These are phyloP conservation scores for Gnaphalium uliginosum DNA, from an alignment of 129 eudicot genomes.

Conservation along the genomic window DNA sequence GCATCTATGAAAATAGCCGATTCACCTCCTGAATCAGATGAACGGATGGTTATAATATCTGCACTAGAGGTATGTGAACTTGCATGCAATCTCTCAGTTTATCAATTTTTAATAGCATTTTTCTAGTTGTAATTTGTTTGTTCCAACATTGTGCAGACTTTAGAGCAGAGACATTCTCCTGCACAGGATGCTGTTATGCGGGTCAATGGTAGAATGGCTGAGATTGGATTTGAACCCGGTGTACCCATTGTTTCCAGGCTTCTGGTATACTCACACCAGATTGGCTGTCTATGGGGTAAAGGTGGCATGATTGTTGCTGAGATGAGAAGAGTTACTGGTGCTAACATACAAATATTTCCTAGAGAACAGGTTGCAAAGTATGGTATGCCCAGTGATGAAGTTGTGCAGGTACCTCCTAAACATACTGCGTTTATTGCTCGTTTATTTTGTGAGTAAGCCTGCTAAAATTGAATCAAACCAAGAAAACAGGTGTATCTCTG, in stretches of 20 bases:
- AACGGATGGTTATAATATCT: conserved; percentile 53
- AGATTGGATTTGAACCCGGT: conserved; percentile 61
- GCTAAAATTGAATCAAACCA: too few species aligned
- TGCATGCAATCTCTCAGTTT: conserved; percentile 10
- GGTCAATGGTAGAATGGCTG: conserved; percentile 56
- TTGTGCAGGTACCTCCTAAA: conserved; percentile 50
- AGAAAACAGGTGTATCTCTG: not conserved
- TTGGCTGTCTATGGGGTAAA: conserved; percentile 63
- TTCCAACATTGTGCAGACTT: conserved; percentile 35
- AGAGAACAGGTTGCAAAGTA: conserved; percentile 50
- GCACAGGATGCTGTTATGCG: conserved; percentile 65
- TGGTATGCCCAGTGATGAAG: conserved; percentile 53
- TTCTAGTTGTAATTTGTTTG: not conserved
- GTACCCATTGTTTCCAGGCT: conserved; percentile 58
- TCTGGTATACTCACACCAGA: conserved; percentile 60
- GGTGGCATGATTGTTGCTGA: conserved; percentile 54
- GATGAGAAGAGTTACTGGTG: conserved; percentile 61
- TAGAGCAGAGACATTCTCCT: conserved; percentile 58
- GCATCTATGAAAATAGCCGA: conserved; percentile 62
- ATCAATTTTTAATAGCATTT: not conserved
- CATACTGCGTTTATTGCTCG: not conserved
- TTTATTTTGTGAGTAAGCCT: not conserved
- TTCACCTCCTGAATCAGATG: conserved; percentile 52
- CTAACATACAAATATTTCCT: conserved; percentile 55
- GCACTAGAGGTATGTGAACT: conserved; percentile 68